phyloP scores from a whole-genome alignment of 2,329 filamentous ascomycete genomes.

The Ophiostoma novo-ulmi region DNA sequence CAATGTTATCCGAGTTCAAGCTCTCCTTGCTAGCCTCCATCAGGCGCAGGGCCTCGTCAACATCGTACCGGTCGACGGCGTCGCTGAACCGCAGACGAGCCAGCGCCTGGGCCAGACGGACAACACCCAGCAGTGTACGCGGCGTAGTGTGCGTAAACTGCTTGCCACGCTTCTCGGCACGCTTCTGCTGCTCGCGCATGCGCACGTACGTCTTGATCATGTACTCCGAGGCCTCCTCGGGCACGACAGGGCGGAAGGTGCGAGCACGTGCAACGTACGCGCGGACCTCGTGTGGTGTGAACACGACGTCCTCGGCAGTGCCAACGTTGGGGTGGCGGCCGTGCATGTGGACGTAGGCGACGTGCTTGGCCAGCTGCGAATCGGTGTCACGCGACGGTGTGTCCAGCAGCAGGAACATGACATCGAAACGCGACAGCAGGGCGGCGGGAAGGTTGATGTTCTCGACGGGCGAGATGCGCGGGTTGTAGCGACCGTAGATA shows the following conservation, averaged over 20 bases:
- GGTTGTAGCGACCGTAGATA: constrained; percentile 96
- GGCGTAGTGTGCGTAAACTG: constrained; percentile 92
- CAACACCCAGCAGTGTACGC: constrained; percentile 84
- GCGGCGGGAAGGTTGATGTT: constrained; percentile 99
- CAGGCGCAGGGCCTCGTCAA: constrained; percentile 87
- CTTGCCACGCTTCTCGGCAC: constrained; percentile 83
- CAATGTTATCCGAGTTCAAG: constrained; percentile 69
- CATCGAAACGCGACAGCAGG: constrained; percentile 91
- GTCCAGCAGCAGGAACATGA: constrained; percentile 94
- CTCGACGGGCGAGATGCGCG: constrained; percentile 91
- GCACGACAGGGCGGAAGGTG: constrained; percentile 80
- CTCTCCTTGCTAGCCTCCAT: constrained; percentile 92
- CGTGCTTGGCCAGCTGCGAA: constrained; percentile 90
- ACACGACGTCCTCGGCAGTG: constrained; percentile 56
- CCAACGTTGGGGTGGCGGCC: constrained; percentile 78
- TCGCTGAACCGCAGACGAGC: constrained; percentile 86
- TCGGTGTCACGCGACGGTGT: constrained; percentile 85
- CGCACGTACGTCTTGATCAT: constrained; percentile 95
- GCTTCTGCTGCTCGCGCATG: constrained; percentile 85
- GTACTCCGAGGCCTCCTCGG: constrained; percentile 84
- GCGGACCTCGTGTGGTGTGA: constrained; percentile 86
- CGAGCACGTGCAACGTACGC: constrained; percentile 93
- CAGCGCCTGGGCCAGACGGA: constrained; percentile 89
- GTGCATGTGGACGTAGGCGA: constrained; percentile 96
- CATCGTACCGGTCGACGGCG: constrained; percentile 81